A percentile compares a stretch with the other conserved stretches of the same genome.
These are phyloP conservation scores for Rhypophila decipiens DNA, from an alignment of 495 filamentous ascomycete genomes.

Conservation along the genomic window DNA sequence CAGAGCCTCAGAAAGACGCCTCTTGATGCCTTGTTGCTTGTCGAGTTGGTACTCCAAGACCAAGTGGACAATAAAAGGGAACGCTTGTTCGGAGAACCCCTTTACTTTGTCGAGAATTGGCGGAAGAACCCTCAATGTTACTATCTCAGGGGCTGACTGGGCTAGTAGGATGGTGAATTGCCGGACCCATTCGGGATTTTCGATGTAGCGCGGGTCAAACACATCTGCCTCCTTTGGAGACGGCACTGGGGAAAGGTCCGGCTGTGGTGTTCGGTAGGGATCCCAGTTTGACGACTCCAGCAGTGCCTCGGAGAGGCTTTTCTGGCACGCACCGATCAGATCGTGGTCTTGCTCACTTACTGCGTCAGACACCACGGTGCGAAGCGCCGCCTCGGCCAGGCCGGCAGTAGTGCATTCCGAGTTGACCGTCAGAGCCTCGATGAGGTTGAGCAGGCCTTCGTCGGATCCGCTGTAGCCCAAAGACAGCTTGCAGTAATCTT, in stretches of 20 bases:
- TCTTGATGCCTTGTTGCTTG: slow-evolving; percentile 41
- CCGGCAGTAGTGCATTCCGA: slow-evolving; percentile 59
- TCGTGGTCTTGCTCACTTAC: slow-evolving; percentile 34
- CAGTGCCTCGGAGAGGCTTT: slow-evolving; percentile 35
- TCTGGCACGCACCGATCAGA: slow-evolving; percentile 43
- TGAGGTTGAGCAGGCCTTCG: slow-evolving; percentile 50
- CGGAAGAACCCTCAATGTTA: slow-evolving; percentile 59
- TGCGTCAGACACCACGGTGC: slow-evolving; percentile 57
- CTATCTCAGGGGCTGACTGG: slow-evolving; percentile 51
- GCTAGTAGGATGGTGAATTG: slow-evolving; percentile 56
- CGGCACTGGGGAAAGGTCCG: slow-evolving; percentile 27
- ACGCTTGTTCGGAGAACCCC: slow-evolving; percentile 60
- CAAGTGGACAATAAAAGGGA: slow-evolving; percentile 78
- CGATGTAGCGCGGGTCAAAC: slow-evolving; percentile 29
- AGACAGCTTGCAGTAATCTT: slow-evolving; percentile 39
- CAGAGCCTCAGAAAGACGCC: slow-evolving; percentile 42
- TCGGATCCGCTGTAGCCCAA: slow-evolving; percentile 35
- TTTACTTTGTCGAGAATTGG: slow-evolving; percentile 55
- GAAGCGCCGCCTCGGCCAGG: slow-evolving; percentile 70
- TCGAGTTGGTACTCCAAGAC: slow-evolving; percentile 52
- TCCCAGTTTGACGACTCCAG: slow-evolving; percentile 42
- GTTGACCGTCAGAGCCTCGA: slow-evolving; percentile 62
- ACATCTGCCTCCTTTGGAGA: slow-evolving; percentile 16
- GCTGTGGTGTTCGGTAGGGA: slow-evolving; percentile 40
- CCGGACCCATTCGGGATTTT: slow-evolving; percentile 54